Percentiles rank a stretch among this genome's conserved stretches.
These are phyloP conservation scores for Gossypium australe DNA, from an alignment of 345 rosid species.

Conservation along the genomic window DNA sequence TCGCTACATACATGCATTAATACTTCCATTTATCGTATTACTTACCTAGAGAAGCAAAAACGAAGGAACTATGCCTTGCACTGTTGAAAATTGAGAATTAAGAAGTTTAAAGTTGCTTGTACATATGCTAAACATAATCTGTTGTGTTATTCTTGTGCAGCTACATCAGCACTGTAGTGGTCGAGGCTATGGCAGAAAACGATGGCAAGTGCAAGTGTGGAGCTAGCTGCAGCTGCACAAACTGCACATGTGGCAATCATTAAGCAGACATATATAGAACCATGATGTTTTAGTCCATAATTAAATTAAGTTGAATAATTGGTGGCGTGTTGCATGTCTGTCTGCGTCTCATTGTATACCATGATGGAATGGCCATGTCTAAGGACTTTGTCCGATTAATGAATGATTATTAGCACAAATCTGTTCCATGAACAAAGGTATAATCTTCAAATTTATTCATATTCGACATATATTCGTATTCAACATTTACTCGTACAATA, in stretches of 20 bases:
- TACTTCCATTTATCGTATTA: too few species aligned
- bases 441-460: too few species aligned
- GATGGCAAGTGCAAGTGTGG: slow-evolving; percentile 88
- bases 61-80: too few species aligned
- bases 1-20: too few species aligned
- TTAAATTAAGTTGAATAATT: neutral
- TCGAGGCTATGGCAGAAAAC: slow-evolving; percentile 49
- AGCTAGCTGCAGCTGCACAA: slow-evolving; percentile 49
- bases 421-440: neutral
- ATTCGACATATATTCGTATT: too few species aligned
- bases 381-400: slow-evolving; percentile 23
- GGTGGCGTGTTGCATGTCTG: neutral
- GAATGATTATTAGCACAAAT: slow-evolving; percentile 17
- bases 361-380: slow-evolving; percentile 25
- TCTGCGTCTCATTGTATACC: slow-evolving; percentile 7
- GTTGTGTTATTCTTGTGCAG: slow-evolving; percentile 26
- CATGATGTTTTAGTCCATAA: neutral
- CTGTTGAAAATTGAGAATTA: too few species aligned
- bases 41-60: neutral
- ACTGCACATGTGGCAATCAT: slow-evolving; percentile 61
- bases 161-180: slow-evolving; percentile 33
- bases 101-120: neutral
- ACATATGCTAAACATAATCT: neutral
- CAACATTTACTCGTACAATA: too few species aligned
- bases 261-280: slow-evolving; percentile 12